Evolutionary conservation across 495 filamentous ascomycete species (phyloP), one percentile per base, ranked within the genome.

Genomic region (Aspergillus affinis): DNA sequence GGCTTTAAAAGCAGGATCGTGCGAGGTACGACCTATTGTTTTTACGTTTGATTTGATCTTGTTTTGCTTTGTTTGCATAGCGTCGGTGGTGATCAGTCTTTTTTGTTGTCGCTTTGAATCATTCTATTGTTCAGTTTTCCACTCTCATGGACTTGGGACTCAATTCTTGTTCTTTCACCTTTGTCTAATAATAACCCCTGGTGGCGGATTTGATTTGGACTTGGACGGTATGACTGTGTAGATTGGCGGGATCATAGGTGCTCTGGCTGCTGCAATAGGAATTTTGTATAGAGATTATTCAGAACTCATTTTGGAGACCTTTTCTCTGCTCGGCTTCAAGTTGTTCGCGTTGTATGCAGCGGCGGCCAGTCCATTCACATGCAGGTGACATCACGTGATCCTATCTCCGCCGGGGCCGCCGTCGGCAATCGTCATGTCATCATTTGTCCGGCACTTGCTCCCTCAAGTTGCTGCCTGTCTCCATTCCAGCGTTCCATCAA

Each of bases 11-110:
- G 51, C 51, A 29, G 54, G 59, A 58, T 60, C 53, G 55, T 57
- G 41, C 57, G 49, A 55, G 54, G 54, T 49, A 54, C 59, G 49
- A 57, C 68, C 2, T 53, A 19, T 53, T 53, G 51, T 21, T 20
- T 36, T 36, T 6, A 23, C 26, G 23, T 26, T 26, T 66, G 65
- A 55, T 57, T 69, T 32, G 59, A 59, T 66, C 69, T 69, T 62
- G 64, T 65, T 69, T 75, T 61, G 23, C 65, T 72, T 68, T 71
- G 65, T 69, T 75, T 68, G 75, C 75, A 78, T 78, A 78, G 75
- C 75, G 75, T 67, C 66, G 69, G 75, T 70, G 73, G 73, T 44
- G 58, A 27, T 61, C 48, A 41, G 1, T 41, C 13, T 41, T 41
- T 15, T 41, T 32, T 32, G 23, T 10, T 13, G 36, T 15, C n/a